Conservation (phyloP, 2,329 filamentous ascomycete species). For the Intubia oerlemansii region DNA sequence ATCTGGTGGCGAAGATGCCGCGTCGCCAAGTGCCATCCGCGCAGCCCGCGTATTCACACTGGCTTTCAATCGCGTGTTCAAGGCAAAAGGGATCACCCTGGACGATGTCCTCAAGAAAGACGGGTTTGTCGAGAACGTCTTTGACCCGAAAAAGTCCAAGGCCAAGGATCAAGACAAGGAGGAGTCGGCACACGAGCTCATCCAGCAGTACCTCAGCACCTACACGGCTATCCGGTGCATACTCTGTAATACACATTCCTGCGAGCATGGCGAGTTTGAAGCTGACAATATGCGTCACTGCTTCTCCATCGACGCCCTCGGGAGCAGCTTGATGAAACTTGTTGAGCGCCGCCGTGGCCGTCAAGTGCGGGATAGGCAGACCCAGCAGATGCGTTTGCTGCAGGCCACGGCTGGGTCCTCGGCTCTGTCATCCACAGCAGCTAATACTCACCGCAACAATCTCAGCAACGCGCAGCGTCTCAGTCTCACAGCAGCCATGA, state of each 20-base stretch:
- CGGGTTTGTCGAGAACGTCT: constrained; percentile 28
- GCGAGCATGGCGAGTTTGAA: constrained; percentile 38
- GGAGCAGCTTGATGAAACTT: constrained; percentile 7
- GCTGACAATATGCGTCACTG: constrained; percentile 28
- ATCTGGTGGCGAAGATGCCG: constrained; percentile 19
- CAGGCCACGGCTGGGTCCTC: too few relatives aligned
- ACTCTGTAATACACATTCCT: constrained; percentile 38
- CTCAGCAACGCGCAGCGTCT: neutral
- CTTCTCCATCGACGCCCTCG: constrained; percentile 24
- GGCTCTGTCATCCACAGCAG: too few relatives aligned
- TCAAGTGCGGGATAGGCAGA: constrained; percentile 10
- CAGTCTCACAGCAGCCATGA: neutral
- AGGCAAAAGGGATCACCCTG: constrained; percentile 22
- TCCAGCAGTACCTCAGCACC: constrained; percentile 28
- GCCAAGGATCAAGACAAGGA: constrained; percentile 15
- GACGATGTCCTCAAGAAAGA: constrained; percentile 31
- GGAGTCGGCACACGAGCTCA: constrained; percentile 10
- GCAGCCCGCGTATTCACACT: constrained; percentile 29
- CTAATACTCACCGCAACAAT: too few relatives aligned
- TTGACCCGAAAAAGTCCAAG: constrained; percentile 32
- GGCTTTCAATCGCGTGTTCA: constrained; percentile 35
- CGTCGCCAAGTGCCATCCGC: constrained; percentile 17
- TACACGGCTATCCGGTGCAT: constrained; percentile 34
- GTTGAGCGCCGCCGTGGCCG: constrained; percentile 7
- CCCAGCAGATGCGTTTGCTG: too few relatives aligned